Evolutionary conservation across 257 asterid species (phyloP).

Genomic region (Paraleonurus japonicus): DNA sequence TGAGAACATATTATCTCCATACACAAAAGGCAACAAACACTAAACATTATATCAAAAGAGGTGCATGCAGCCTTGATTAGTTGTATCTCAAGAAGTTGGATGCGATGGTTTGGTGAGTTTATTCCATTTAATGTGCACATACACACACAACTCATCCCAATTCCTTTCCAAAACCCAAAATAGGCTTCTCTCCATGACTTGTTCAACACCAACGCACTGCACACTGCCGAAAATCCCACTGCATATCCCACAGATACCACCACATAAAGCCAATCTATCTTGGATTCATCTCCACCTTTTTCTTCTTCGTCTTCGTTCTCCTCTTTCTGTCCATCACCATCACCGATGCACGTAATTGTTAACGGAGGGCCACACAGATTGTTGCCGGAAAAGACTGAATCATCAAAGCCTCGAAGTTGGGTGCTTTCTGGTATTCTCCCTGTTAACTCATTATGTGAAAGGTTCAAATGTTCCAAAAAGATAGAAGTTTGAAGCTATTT

Average conservation of each 20-base stretch:
- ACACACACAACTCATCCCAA: background rate
- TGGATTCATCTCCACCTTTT: too few species aligned
- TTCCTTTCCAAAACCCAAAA: background rate
- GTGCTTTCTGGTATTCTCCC: constrained; percentile 9
- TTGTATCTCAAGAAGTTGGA: background rate
- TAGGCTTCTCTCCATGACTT: constrained; percentile 1
- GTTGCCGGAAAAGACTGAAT: background rate
- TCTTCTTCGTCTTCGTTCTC: background rate
- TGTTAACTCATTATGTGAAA: background rate
- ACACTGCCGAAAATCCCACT: background rate
- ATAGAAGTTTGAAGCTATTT: background rate
- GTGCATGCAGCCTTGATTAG: too few species aligned
- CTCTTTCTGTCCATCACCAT: background rate
- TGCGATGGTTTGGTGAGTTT: background rate
- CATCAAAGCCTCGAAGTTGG: background rate
- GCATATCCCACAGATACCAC: background rate
- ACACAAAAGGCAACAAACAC: too few species aligned
- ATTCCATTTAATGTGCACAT: background rate
- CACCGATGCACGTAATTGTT: background rate
- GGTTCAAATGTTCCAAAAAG: background rate
- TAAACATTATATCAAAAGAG: too few species aligned
- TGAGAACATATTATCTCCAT: too few species aligned
- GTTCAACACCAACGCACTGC: background rate
- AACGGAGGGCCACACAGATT: constrained; percentile 10
- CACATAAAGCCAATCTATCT: constrained; percentile 6